Evolutionary conservation across 2,329 filamentous ascomycete species (phyloP), one percentile per base, ranked within the genome.

Genomic region (Apiospora phragmitis): DNA sequence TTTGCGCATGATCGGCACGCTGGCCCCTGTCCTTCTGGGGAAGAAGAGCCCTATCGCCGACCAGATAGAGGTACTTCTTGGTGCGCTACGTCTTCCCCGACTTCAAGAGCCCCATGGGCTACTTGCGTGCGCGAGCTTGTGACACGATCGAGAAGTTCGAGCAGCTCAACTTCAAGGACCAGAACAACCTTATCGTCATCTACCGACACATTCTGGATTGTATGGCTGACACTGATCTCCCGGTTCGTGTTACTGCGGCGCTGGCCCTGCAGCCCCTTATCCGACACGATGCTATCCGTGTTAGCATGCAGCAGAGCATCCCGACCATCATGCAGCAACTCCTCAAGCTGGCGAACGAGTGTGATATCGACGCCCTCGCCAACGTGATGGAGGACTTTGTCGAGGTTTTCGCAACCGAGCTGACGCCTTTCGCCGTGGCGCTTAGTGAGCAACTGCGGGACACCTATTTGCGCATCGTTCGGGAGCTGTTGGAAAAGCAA

Each of bases 331-430:
- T 99, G 96, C 97, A 98, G 83, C 95, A 99, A 82, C 88, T 99
- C 18, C 87, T 99, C 69, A 98, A 98, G 84, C 86, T 99, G 70
- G 95, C 96, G 38, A 99, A 99, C 79, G 96, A 99, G 83, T 96
- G 97, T 71, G 96, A 99, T 79, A 95, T 99, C 66, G 96, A 99
- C 81, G 95, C 96, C 6, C 87, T 99, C 51, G 95, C 96, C 29
- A 98, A 98, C 78, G 96, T 99, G 49, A 99, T 99, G 96, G 96
- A 99, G 82, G 96, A 99, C 79, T 99, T 99, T 79, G 96, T 99
- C 65, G 96, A 99, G 81, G 95, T 98, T 2, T 99, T 99, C 79
- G 95, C 96, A n/a, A 89, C 94, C 3, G 96, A 99, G 80, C 88
- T 99, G 65, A 98, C 96, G 7, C 96, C 96, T 3, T 99, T 99